phyloP scores from a whole-genome alignment of 371 early-diverging fungal genomes.

The Rhizopus stolonifer region DNA sequence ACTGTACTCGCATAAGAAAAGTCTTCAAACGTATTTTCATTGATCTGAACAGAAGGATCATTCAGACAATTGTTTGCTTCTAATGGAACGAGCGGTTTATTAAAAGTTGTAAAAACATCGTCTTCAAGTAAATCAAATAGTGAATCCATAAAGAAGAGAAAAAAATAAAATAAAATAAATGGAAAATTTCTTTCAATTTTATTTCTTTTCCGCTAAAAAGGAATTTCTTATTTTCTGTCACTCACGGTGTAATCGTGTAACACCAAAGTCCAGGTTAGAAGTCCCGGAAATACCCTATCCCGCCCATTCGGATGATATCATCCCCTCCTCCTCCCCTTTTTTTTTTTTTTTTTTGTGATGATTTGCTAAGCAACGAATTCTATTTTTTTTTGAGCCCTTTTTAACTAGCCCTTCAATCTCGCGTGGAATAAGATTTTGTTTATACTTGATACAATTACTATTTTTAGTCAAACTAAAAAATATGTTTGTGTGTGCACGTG shows the following conservation, averaged over 20 bases:
- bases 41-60: conserved; percentile 10
- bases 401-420: no score
- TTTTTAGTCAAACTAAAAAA: neutral
- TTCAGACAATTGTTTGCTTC: neutral
- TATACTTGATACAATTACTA: no score
- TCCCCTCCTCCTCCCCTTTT: no score
- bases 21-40: conserved; percentile 3
- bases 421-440: no score
- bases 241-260: no score
- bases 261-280: no score
- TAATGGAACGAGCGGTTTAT: conserved; percentile 1
- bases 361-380: no score
- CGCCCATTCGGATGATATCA: no score
- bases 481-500: neutral
- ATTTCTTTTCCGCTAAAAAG: neutral
- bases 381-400: no score
- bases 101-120: conserved; percentile 14
- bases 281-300: no score
- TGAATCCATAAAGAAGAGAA: conserved; percentile 1
- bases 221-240: neutral
- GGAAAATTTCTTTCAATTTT: conserved; percentile 2
- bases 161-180: conserved; percentile 2
- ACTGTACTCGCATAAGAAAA: neutral
- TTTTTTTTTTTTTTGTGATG: no score
- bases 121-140: conserved; percentile 17